Percentiles rank a stretch among this genome's conserved stretches.
Conservation (phyloP, 2,329 filamentous ascomycete genomes). For the Fusarium penzigii region DNA sequence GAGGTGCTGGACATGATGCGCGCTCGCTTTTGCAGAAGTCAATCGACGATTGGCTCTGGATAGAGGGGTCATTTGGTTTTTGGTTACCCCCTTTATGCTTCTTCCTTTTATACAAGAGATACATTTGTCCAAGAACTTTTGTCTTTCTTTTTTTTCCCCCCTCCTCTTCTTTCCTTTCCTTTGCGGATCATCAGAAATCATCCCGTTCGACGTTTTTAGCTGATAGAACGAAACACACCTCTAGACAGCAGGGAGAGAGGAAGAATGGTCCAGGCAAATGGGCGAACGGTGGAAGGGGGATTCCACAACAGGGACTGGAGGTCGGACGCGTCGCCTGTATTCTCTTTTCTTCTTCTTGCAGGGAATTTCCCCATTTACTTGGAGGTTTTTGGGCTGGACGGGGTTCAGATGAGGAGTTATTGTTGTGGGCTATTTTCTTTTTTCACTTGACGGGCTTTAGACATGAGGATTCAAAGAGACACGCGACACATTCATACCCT, state of each 20-base stretch:
- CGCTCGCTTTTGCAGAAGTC: not conserved
- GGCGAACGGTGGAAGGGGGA: not conserved
- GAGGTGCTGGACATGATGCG: not conserved
- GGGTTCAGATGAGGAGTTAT: not conserved
- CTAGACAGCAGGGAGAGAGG: no score
- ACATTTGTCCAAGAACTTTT: no score
- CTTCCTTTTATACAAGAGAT: no score
- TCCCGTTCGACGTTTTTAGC: no score
- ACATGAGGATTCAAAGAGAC: not conserved
- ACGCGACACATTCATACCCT: not conserved
- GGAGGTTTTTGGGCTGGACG: not conserved
- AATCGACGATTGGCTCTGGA: no score
- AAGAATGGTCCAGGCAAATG: no score
- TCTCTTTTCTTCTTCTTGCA: no score
- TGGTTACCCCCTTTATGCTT: no score
- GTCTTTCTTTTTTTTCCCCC: conserved; percentile 10
- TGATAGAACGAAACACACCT: no score
- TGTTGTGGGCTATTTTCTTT: not conserved
- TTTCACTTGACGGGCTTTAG: not conserved
- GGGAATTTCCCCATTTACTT: not conserved
- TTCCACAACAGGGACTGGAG: no score
- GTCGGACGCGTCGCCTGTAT: no score
- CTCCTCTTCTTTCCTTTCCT: conserved; percentile 8
- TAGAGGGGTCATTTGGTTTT: conserved; percentile 6
- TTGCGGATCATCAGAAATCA: conserved; percentile 1